These are phyloP conservation scores for Maudiozyma humilis DNA, from an alignment of 1,139 yeast genomes.

Conservation along the genomic window DNA sequence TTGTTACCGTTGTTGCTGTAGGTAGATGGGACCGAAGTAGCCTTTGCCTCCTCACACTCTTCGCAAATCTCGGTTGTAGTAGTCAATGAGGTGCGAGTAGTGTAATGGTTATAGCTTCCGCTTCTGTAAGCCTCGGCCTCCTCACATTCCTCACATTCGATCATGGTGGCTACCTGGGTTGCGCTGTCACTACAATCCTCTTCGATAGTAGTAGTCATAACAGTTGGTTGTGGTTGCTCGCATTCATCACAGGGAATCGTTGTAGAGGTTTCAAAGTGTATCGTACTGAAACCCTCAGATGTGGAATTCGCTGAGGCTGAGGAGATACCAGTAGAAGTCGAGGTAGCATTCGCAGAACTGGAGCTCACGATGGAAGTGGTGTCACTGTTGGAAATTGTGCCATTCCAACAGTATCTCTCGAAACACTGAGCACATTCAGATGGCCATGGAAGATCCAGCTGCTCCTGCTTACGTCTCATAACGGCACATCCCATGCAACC, in stretches of 20 bases:
- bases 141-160: slow-evolving; percentile 3
- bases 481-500: slow-evolving; percentile 87
- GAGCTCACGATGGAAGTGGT: slow-evolving; percentile 8
- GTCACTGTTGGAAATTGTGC: slow-evolving; percentile 8
- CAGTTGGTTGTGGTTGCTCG: background rate
- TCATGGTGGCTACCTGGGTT: no score
- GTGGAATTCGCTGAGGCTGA: background rate
- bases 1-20: no score
- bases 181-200: slow-evolving; percentile 6
- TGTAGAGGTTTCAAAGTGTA: slow-evolving; percentile 2
- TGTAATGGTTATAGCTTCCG: background rate
- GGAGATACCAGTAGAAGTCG: slow-evolving; percentile 7
- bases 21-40: background rate
- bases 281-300: background rate
- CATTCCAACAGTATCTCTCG: slow-evolving; percentile 70
- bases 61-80: slow-evolving; percentile 2
- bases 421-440: slow-evolving; percentile 71
- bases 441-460: slow-evolving; percentile 53
- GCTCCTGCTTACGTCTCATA: slow-evolving; percentile 71
- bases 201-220: background rate
- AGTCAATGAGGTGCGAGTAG: background rate
- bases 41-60: slow-evolving; percentile 3
- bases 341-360: slow-evolving; percentile 4
- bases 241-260: slow-evolving; percentile 3
- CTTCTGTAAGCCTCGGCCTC: background rate